A percentile compares a stretch with the other conserved stretches of the same genome.
These are phyloP conservation scores for Candida khao-thaluensis DNA, from an alignment of 805 yeast species.

Conservation along the genomic window DNA sequence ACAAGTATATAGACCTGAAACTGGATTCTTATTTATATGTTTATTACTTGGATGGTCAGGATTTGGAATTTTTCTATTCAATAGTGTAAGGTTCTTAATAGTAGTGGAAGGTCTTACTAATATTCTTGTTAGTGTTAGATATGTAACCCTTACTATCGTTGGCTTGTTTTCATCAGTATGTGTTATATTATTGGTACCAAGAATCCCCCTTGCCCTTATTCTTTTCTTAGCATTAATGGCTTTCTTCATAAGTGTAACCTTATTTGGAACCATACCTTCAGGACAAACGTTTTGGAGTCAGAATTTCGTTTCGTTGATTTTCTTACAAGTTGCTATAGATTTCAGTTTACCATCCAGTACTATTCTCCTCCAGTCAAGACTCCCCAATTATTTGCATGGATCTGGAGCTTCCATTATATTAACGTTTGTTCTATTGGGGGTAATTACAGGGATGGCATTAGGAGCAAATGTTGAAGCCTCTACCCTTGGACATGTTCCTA, in stretches of 20 bases:
- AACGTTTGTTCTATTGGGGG: neutral
- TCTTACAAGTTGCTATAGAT: slow-evolving; percentile 1
- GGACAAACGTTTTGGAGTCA: slow-evolving; percentile 61
- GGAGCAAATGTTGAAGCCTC: slow-evolving; percentile 1
- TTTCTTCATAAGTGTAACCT: slow-evolving; percentile 49
- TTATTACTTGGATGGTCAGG: slow-evolving; percentile 72
- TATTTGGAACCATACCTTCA: slow-evolving; percentile 56
- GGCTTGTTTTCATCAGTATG: slow-evolving; percentile 57
- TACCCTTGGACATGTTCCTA: no score
- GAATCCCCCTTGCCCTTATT: slow-evolving; percentile 47
- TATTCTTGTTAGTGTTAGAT: slow-evolving; percentile 27
- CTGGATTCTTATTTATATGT: slow-evolving; percentile 48
- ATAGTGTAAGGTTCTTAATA: slow-evolving; percentile 49
- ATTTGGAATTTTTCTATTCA: slow-evolving; percentile 69
- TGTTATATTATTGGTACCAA: slow-evolving; percentile 47
- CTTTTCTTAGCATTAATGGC: slow-evolving; percentile 51
- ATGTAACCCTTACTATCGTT: slow-evolving; percentile 33
- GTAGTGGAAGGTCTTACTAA: slow-evolving; percentile 6
- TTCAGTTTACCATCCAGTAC: slow-evolving; percentile 1
- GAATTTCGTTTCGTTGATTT: slow-evolving; percentile 31
- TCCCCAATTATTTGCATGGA: neutral
- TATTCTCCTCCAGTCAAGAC: neutral
- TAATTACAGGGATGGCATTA: neutral
- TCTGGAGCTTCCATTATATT: neutral
- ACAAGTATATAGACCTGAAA: slow-evolving; percentile 43